Evolutionary conservation across 148 eudicot genomes (phyloP).

Genomic region (Suaeda aralocaspica): DNA sequence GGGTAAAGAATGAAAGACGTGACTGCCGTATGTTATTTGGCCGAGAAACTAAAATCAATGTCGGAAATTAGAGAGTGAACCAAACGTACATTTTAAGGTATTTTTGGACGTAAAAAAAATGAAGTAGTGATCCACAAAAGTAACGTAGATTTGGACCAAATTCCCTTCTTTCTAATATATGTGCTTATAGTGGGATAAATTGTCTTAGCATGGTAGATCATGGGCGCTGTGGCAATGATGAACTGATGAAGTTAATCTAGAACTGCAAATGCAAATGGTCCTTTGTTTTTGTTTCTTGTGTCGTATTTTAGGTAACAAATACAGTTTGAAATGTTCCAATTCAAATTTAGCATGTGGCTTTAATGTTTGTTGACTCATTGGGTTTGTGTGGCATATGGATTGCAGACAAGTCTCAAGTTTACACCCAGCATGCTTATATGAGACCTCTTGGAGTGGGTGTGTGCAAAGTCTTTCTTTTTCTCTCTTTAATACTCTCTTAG

Average conservation of each 20-base stretch:
- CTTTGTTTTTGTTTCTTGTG: neutral
- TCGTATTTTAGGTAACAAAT: neutral
- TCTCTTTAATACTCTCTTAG: too few species aligned
- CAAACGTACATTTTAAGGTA: too few species aligned
- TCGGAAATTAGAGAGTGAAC: too few species aligned
- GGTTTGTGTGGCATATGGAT: constrained; percentile 51
- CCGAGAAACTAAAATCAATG: too few species aligned
- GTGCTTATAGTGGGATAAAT: neutral
- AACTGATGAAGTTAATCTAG: too few species aligned
- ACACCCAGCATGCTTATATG: constrained; percentile 99
- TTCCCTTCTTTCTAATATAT: too few species aligned
- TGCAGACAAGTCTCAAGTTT: constrained; percentile 94
- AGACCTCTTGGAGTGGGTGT: constrained; percentile 97
- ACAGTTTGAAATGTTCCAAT: neutral
- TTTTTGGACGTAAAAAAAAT: too few species aligned
- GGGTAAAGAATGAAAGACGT: too few species aligned
- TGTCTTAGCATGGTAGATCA: too few species aligned
- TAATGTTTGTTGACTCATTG: neutral
- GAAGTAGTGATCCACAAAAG: too few species aligned
- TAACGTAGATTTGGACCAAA: too few species aligned
- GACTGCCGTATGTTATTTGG: too few species aligned
- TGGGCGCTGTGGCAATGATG: neutral
- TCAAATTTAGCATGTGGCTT: neutral
- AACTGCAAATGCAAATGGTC: neutral
- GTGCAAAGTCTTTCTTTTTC: constrained; percentile 21